phyloP scores from a whole-genome alignment of 768 basidiomycete genomes.

The Tricholoma sp. region DNA sequence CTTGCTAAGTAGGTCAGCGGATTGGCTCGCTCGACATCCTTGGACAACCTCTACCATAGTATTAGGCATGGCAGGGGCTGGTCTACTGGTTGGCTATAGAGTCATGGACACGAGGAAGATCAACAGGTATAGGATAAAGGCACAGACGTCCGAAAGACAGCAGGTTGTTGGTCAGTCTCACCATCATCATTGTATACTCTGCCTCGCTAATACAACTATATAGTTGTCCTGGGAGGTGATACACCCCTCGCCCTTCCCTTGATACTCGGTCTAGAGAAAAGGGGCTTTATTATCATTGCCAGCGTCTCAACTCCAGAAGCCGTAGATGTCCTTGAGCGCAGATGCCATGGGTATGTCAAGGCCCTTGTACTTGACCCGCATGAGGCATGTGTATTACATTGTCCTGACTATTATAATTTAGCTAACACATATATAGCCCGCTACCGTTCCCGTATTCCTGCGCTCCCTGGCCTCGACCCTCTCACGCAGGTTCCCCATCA shows the following conservation, averaged over 20 bases:
- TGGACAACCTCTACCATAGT: conserved; percentile 53
- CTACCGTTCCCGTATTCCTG: conserved; percentile 68
- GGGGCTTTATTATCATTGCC: conserved; percentile 79
- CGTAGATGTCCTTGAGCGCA: conserved; percentile 58
- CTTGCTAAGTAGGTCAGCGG: conserved; percentile 38
- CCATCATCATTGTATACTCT: not conserved
- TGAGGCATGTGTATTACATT: conserved; percentile 41
- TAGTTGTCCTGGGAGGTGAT: conserved; percentile 83
- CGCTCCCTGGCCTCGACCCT: conserved; percentile 78
- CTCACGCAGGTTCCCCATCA: conserved; percentile 78
- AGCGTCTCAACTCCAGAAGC: conserved; percentile 70
- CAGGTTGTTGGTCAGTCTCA: conserved; percentile 62
- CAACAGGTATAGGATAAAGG: conserved; percentile 40
- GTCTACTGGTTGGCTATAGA: conserved; percentile 57
- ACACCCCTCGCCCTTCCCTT: conserved; percentile 65
- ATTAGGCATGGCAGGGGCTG: conserved; percentile 53
- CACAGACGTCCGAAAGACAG: conserved; percentile 47
- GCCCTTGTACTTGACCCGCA: conserved; percentile 77
- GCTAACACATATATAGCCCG: conserved; percentile 42
- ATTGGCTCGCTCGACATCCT: conserved; percentile 57
- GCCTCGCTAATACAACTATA: conserved; percentile 4
- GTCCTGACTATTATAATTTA: not conserved
- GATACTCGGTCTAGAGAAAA: conserved; percentile 67
- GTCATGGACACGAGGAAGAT: conserved; percentile 24
- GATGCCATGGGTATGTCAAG: conserved; percentile 70